Conservation (phyloP, 306 rosid genomes). For the Ormosia semicastrata region DNA sequence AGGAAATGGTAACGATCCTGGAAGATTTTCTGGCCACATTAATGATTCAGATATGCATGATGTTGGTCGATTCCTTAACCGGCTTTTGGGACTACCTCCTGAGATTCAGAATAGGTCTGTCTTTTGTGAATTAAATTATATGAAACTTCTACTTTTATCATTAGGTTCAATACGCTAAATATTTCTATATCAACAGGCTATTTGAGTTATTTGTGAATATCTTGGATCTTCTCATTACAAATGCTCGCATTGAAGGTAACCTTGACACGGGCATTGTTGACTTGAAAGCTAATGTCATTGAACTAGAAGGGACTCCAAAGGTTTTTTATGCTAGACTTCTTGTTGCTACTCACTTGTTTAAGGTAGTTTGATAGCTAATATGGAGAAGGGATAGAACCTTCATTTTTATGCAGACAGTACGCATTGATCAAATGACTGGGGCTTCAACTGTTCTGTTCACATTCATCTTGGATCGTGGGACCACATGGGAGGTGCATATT, state of each 20-base stretch:
- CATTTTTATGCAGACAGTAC: constrained; percentile 68
- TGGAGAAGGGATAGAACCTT: not conserved
- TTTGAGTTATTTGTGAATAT: constrained; percentile 88
- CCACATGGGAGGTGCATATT: constrained; percentile 83
- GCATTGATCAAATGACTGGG: constrained; percentile 85
- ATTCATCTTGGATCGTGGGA: constrained; percentile 91
- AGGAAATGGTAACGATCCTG: constrained; percentile 75
- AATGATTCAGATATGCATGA: constrained; percentile 97
- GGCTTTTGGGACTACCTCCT: constrained; percentile 92
- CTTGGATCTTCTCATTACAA: constrained; percentile 89
- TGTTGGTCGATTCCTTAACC: constrained; percentile 95
- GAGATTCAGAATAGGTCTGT: constrained; percentile 86
- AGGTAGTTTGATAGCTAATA: constrained; percentile 30
- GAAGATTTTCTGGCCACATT: constrained; percentile 72
- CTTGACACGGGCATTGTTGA: constrained; percentile 97
- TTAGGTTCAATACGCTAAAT: constrained; percentile 36
- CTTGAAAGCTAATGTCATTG: constrained; percentile 85
- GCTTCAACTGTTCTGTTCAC: constrained; percentile 91
- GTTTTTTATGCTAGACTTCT: constrained; percentile 44
- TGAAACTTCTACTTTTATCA: constrained; percentile 25
- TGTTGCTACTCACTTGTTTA: not conserved
- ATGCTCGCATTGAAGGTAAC: constrained; percentile 94
- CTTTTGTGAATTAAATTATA: constrained; percentile 21
- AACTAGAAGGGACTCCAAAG: constrained; percentile 91
- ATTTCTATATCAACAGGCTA: constrained; percentile 49